Evolutionary conservation across 2,329 filamentous ascomycete species (phyloP).

Genomic region (Thermomyces lanuginosus): DNA sequence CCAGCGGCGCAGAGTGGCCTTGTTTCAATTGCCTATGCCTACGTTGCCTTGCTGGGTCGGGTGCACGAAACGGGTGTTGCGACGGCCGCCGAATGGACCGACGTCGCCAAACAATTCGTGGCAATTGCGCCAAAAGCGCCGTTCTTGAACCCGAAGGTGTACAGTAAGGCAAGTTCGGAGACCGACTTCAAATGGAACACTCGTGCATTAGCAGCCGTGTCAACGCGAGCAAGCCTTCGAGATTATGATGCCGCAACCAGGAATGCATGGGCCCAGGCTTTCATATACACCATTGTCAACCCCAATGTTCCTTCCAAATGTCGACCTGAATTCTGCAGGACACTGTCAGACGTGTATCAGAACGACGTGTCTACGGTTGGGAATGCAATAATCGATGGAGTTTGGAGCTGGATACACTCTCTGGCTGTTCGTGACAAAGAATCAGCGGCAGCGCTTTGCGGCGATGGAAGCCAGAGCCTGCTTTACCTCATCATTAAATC

Average conservation of each 20-base stretch:
- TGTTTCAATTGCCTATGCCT: constrained; percentile 62
- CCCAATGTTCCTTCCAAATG: constrained; percentile 43
- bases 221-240: constrained; percentile 37
- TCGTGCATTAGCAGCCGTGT: constrained; percentile 49
- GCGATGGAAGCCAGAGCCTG: constrained; percentile 42
- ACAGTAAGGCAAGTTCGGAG: constrained; percentile 56
- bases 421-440: constrained; percentile 63
- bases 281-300: constrained; percentile 62
- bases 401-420: constrained; percentile 65
- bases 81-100: constrained; percentile 18
- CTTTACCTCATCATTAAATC: constrained; percentile 42
- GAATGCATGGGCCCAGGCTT: constrained; percentile 64
- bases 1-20: constrained; percentile 67
- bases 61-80: constrained; percentile 39
- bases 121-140: constrained; percentile 64
- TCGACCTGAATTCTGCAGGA: constrained; percentile 45
- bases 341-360: constrained; percentile 50
- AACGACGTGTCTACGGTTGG: constrained; percentile 43
- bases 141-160: constrained; percentile 71
- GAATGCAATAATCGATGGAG: constrained; percentile 47
- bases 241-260: constrained; percentile 33
- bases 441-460: constrained; percentile 48
- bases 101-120: constrained; percentile 49
- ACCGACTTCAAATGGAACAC: constrained; percentile 68
- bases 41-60: constrained; percentile 44